Conservation (phyloP, 2,329 filamentous ascomycete genomes). For the Monilinia laxa region DNA sequence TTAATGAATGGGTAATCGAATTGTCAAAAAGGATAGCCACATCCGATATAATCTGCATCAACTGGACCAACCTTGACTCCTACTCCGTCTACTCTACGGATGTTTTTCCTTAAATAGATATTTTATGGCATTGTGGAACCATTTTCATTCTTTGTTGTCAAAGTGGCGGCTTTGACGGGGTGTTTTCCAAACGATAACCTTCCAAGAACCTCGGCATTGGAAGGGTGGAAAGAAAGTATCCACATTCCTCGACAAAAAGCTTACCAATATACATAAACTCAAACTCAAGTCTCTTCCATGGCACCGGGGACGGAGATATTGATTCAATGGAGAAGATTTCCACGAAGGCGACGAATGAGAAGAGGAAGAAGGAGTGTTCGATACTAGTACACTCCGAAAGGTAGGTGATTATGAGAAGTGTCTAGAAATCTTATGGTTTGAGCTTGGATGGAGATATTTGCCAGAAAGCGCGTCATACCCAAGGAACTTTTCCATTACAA, state of each 20-base stretch:
- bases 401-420: background rate
- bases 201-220: constrained; percentile 16
- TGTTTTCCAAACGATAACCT: background rate
- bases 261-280: constrained; percentile 17
- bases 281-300: background rate
- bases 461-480: constrained; percentile 14
- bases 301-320: constrained; percentile 1
- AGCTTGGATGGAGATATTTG: constrained; percentile 16
- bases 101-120: constrained; percentile 12
- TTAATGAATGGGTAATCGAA: background rate
- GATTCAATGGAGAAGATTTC: constrained; percentile 16
- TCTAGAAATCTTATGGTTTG: constrained; percentile 7
- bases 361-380: background rate
- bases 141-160: constrained; percentile 2
- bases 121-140: constrained; percentile 1
- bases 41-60: background rate
- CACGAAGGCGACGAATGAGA: constrained; percentile 8
- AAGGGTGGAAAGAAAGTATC: constrained; percentile 5
- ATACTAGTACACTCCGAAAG: background rate
- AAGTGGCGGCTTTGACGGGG: constrained; percentile 16
- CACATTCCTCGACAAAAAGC: constrained; percentile 10
- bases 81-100: background rate
- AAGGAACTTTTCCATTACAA: constrained; percentile 2
- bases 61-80: background rate
- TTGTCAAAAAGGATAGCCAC: background rate